Evolutionary conservation across 352 stramenopile genomes (phyloP).

Genomic region (Thalassiosira gravida): DNA sequence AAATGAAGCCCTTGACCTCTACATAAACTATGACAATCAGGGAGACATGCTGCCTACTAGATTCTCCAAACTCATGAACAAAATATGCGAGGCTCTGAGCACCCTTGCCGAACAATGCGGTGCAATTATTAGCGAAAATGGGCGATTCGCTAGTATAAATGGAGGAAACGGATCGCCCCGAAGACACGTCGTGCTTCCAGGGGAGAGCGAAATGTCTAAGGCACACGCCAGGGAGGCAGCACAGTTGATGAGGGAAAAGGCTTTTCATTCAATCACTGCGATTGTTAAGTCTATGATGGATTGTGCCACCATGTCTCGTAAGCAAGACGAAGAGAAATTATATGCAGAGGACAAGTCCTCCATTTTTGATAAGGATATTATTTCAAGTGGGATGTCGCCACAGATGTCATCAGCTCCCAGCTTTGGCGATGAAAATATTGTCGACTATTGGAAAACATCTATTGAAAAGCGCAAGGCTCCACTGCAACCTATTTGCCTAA

Average conservation of each 20-base stretch:
- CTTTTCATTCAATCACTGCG: constrained; percentile 69
- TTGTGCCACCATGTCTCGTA: constrained; percentile 41
- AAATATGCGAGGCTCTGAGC: constrained; percentile 73
- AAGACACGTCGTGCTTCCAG: constrained; percentile 23
- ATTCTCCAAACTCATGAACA: constrained; percentile 72
- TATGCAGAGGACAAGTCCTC: constrained; percentile 19
- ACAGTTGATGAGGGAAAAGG: constrained; percentile 62
- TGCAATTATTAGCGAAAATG: constrained; percentile 73
- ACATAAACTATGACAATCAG: constrained; percentile 82
- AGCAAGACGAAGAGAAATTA: constrained; percentile 11
- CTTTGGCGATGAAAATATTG: constrained; percentile 57
- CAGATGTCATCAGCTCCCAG: constrained; percentile 27
- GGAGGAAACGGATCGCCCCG: constrained; percentile 31
- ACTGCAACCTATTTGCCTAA: constrained; percentile 31
- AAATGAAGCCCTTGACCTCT: constrained; percentile 84
- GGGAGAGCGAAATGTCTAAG: constrained; percentile 23
- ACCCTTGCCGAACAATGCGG: constrained; percentile 77
- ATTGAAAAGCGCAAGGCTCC: constrained; percentile 58
- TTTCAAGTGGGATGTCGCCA: constrained; percentile 37
- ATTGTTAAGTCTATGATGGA: constrained; percentile 76
- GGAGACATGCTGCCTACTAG: constrained; percentile 57
- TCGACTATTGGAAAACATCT: constrained; percentile 67
- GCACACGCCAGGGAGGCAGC: constrained; percentile 61
- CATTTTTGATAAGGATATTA: constrained; percentile 12
- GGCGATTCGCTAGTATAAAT: constrained; percentile 47